Evolutionary conservation across 371 early-diverging fungal genomes (phyloP), one percentile per base, ranked within the genome.

Genomic region (Syncephalastrum racemosum): DNA sequence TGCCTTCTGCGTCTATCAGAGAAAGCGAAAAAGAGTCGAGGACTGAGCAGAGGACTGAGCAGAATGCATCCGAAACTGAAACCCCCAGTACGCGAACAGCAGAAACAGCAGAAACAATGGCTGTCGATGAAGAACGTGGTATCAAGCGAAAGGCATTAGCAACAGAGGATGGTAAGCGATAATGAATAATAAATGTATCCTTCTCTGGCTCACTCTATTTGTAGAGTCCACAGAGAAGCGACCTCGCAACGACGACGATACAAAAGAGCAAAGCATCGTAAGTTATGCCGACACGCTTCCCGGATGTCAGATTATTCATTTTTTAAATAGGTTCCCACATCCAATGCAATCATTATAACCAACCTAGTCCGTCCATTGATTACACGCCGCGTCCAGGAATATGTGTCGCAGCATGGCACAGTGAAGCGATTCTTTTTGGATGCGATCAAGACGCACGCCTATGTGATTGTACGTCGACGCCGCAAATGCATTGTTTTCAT

Each of bases 381-480:
- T 13, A 59, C 82, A n/a, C 66, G 66, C 31, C 68, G 77, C 40
- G 80, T 91, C 41, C 77, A 84, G 56, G 82, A 86, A 49, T 62
- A 89, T 51, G 72, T 92, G 36, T 70, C 64, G 15, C 71, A 82
- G 64, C 87, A 76, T 58, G 93, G 93, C 10, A 75, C 69, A 15
- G 65, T 87, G 3, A 83, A 84, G 24, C 75, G 79, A 46, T 78
- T 91, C 20, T 93, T 93, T 93, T 89, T 94, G 78, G 90, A 93
- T 68, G 78, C 77, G 25, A 91, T 94, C 67, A 91, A 91, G 53
- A 87, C 93, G 2, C 92, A 91, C 58, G 87, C 89, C 50, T 94
- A 86, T 78, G 92, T 85, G n/a, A 79, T 79, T 54, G 90, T 89
- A 82, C 71, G 63, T 56, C 12, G 44, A 50, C n/a, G n/a, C 4